Evolutionary conservation across 345 rosid genomes (phyloP), one percentile per base, ranked within the genome.

Genomic region (Trapa incisa): DNA sequence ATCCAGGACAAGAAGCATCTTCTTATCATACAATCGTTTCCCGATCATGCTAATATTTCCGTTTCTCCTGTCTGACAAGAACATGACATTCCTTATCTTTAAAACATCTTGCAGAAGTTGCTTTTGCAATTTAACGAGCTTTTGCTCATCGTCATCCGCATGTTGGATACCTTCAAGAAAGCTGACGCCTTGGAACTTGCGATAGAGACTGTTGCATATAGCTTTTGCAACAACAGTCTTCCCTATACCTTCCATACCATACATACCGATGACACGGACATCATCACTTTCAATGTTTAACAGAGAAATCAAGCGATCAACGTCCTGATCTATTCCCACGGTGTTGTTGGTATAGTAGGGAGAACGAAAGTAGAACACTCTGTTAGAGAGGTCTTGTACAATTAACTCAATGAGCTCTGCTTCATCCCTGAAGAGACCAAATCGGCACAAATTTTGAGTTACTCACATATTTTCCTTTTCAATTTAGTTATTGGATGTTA

Each of bases 371-470:
- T 33, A 17, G n/a, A 36, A 52, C 36, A 15, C 41, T 4, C 45
- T 16, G 10, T 0, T 52, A 1, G 9, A 0, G 33, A 70, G 37
- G 13, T 38, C 48, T 8, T 11, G 32, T 15, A 64, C 39, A 1
- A 50, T n/a, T 50, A 11, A 29, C 32, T 64, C 32, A 14, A 70
- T 47, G 38, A 50, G 9, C 12, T 52, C 14, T 0, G 68, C 22
- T 38, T 52, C 67, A 22, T 15, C 73, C 61, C 73, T 70, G 72
- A n/a, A n/a, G n/a, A n/a, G n/a, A n/a, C n/a, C n/a, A n/a, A n/a
- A n/a, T n/a, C n/a, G n/a, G n/a, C n/a, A n/a, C n/a, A n/a, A n/a
- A n/a, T n/a, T n/a, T n/a, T n/a, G n/a, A n/a, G n/a, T n/a, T n/a
- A n/a, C n/a, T n/a, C n/a, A n/a, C n/a, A n/a, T n/a, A n/a, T n/a